These are phyloP conservation scores for Orbilia oligospora DNA, from an alignment of 2,329 filamentous ascomycete genomes.

Conservation along the genomic window DNA sequence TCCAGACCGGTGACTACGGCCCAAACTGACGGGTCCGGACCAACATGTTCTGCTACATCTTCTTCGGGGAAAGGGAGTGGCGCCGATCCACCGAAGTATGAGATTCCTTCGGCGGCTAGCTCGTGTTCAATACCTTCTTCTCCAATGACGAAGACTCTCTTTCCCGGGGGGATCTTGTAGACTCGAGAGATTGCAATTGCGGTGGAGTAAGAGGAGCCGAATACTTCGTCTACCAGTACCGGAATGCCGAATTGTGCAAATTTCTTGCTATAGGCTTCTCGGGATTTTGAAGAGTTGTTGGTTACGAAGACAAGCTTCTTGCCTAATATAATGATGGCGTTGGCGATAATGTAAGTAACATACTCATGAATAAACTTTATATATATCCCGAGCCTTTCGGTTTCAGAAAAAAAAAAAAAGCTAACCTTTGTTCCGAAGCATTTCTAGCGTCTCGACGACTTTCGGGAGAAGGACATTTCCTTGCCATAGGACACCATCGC, in stretches of 20 bases:
- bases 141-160: slow-evolving; percentile 94
- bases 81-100: slow-evolving; percentile 89
- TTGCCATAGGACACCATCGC: slow-evolving; percentile 98
- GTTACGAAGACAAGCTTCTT: slow-evolving; percentile 97
- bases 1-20: slow-evolving; percentile 91
- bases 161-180: slow-evolving; percentile 80
- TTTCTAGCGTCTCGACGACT: slow-evolving; percentile 85
- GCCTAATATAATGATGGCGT: too few relatives aligned
- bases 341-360: background rate
- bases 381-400: background rate
- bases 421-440: slow-evolving; percentile 84
- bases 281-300: slow-evolving; percentile 98
- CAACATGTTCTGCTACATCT: slow-evolving; percentile 68
- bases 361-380: background rate
- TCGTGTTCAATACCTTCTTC: slow-evolving; percentile 93
- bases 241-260: slow-evolving; percentile 85
- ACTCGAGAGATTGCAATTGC: slow-evolving; percentile 97
- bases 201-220: slow-evolving; percentile 93
- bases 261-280: slow-evolving; percentile 92
- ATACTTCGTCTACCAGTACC: slow-evolving; percentile 87
- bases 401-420: too few relatives aligned
- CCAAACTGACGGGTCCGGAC: slow-evolving; percentile 88
- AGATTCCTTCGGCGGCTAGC: slow-evolving; percentile 81
- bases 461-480: slow-evolving; percentile 90
- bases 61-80: slow-evolving; percentile 56